phyloP scores from a whole-genome alignment of 768 basidiomycete genomes.

The Podaxis sp. region DNA sequence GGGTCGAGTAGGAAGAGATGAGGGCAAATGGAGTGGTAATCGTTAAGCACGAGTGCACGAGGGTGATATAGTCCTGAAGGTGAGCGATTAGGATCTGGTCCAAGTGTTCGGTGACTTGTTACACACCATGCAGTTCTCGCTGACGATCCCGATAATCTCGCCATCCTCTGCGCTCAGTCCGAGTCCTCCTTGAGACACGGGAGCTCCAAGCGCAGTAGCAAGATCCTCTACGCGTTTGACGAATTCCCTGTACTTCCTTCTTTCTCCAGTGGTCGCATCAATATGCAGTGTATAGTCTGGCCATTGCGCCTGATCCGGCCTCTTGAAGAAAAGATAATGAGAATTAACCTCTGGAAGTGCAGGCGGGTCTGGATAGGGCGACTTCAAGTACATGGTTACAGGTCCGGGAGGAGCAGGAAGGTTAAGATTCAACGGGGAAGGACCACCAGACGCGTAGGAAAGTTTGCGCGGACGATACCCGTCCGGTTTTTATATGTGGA shows the following conservation, averaged over 20 bases:
- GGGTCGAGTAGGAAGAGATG: conserved; percentile 35
- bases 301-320: conserved; percentile 54
- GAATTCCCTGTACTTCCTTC: conserved; percentile 47
- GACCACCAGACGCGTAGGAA: background rate
- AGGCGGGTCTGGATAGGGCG: conserved; percentile 54
- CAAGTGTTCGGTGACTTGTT: background rate
- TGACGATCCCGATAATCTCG: conserved; percentile 69
- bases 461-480: background rate
- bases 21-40: conserved; percentile 32
- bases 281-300: conserved; percentile 56
- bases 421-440: background rate
- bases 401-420: background rate
- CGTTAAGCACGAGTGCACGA: conserved; percentile 30
- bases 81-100: background rate
- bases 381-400: conserved; percentile 51
- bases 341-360: conserved; percentile 48
- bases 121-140: conserved; percentile 66
- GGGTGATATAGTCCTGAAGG: conserved; percentile 33
- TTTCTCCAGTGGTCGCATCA: conserved; percentile 50
- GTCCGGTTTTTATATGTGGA: background rate
- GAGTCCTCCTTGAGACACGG: conserved; percentile 50
- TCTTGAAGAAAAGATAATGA: conserved; percentile 52
- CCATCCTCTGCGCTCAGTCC: conserved; percentile 44
- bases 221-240: conserved; percentile 48
- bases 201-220: conserved; percentile 54